Evolutionary conservation across 2,329 filamentous ascomycete species (phyloP), one percentile per base, ranked within the genome.

Genomic region (Alternaria metachromatica): DNA sequence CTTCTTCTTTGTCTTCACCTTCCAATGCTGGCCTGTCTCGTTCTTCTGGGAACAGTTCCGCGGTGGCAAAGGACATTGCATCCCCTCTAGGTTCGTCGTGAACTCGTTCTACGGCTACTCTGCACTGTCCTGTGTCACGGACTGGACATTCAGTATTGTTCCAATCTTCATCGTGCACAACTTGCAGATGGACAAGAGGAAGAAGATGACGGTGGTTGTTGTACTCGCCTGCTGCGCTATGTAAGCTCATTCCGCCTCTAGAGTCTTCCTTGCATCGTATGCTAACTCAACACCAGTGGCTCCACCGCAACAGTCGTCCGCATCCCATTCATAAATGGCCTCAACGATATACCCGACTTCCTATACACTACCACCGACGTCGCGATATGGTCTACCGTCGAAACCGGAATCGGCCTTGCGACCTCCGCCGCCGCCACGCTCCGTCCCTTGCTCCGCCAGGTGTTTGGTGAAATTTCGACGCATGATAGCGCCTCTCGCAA

Each of bases 301-400:
- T 66, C 63, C 12, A 66, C 66, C 9, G 66, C 66, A 5, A 66
- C 64, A 11, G 63, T 68, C 18, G 58, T 68, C 41, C 63, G 66
- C 25, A 56, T 68, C 20, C 63, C 66, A 12, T 68, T 60, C 45
- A 66, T 68, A 45, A 46, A 51, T 3, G 60, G 65, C 12, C 57
- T 68, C 25, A 66, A 68, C 26, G 58, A 68, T 41, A 62, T 51
- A 21, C 28, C 49, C 33, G 66, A 66, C 13, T 68, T 68, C 55
- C 63, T 68, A 23, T 68, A 68, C 48, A 60, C 61, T 13, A 69
- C 66, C 12, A 64, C 53, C 25, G 66, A 67, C 49, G 60, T 69
- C 25, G 67, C 67, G n/a, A 68, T 66, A 49, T 68, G 66, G 63
- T 66, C 63, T 13, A 66, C 65, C 20, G 63, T 59, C 59, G 66